Conservation (phyloP, 805 yeast genomes). For the Myxozyma kluyveri region DNA sequence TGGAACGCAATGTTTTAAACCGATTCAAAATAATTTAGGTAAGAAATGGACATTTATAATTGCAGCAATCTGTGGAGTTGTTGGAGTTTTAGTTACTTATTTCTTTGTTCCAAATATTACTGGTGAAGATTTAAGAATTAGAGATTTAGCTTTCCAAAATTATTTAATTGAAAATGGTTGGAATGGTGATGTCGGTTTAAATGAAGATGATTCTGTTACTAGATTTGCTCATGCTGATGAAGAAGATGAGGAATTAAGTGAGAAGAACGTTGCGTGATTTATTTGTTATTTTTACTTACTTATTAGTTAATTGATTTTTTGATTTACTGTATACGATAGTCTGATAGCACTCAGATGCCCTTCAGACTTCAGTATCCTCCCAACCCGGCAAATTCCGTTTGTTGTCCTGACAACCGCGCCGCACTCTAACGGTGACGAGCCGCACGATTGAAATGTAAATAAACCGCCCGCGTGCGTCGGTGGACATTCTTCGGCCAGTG, state of each 20-base stretch:
- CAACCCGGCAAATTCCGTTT: no score
- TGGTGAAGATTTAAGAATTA: slow-evolving; percentile 66
- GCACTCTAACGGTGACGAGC: no score
- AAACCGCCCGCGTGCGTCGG: no score
- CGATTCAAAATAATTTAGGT: slow-evolving; percentile 64
- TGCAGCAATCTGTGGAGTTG: slow-evolving; percentile 68
- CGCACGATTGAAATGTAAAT: no score
- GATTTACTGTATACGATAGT: no score
- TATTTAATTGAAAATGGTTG: slow-evolving; percentile 61
- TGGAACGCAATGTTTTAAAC: slow-evolving; percentile 70
- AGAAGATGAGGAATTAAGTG: neutral
- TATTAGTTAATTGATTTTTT: no score
- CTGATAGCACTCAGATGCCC: no score
- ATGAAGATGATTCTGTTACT: slow-evolving; percentile 5
- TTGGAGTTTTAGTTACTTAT: slow-evolving; percentile 59
- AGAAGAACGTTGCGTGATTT: neutral
- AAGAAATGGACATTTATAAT: slow-evolving; percentile 73
- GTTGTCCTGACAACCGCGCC: no score
- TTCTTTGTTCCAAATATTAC: slow-evolving; percentile 65
- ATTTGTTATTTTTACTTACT: no score
- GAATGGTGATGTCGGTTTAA: slow-evolving; percentile 47
- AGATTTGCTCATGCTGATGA: neutral
- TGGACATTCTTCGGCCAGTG: no score
- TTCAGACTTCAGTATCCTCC: no score
- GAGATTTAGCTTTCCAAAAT: slow-evolving; percentile 61